These are phyloP conservation scores for Curvularia lunata DNA, from an alignment of 2,329 filamentous ascomycete species.

Conservation along the genomic window DNA sequence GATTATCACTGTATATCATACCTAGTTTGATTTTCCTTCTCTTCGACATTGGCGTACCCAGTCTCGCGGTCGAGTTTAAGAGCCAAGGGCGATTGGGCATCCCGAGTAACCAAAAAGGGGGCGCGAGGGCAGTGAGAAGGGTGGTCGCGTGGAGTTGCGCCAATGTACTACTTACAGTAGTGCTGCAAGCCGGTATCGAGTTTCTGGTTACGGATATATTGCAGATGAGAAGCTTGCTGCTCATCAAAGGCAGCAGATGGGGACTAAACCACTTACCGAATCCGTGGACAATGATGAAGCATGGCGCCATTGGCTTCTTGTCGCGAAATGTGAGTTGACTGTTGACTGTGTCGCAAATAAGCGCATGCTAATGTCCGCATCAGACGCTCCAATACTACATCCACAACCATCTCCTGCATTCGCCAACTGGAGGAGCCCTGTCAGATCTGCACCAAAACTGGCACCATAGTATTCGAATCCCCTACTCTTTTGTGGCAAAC, in stretches of 20 bases:
- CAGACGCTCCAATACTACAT: constrained; percentile 73
- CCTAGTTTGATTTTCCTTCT: constrained; percentile 75
- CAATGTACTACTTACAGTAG: constrained; percentile 62
- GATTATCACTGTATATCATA: constrained; percentile 72
- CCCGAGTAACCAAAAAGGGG: constrained; percentile 50
- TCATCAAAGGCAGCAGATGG: constrained; percentile 64
- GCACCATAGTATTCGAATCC: constrained; percentile 64
- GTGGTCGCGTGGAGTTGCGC: constrained; percentile 61
- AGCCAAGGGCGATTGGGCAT: constrained; percentile 63
- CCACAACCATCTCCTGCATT: constrained; percentile 75
- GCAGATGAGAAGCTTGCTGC: constrained; percentile 61
- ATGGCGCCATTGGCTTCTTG: constrained; percentile 60
- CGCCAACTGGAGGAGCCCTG: constrained; percentile 34
- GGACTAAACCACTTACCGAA: constrained; percentile 67
- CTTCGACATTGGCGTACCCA: constrained; percentile 75
- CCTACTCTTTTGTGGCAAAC: constrained; percentile 68
- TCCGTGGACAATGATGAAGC: constrained; percentile 66
- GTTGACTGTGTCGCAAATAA: constrained; percentile 10
- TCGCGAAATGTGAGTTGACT: constrained; percentile 60
- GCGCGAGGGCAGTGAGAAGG: constrained; percentile 53
- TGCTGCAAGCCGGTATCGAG: constrained; percentile 64
- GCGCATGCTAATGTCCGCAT: constrained; percentile 6
- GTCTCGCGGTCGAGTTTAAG: constrained; percentile 72
- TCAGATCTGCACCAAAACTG: constrained; percentile 57
- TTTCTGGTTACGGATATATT: constrained; percentile 61